Base-by-base conservation (phyloP, 192 early-diverging fungal genomes). In the Helicostylum pulchrum region DNA sequence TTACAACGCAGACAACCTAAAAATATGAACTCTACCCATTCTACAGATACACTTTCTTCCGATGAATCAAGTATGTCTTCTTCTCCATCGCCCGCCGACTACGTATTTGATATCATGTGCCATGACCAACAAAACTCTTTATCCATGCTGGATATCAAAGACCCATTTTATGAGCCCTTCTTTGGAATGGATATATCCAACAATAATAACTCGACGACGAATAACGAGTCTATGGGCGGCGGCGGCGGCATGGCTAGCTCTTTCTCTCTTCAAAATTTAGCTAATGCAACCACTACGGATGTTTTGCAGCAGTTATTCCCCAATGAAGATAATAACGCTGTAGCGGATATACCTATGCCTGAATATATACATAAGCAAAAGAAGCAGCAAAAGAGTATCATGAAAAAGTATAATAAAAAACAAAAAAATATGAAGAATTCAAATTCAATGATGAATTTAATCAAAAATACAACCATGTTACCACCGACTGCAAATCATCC, bases 101-200 rank as follows among this genome's bases (percentile, higher is more conserved):
- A 68, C 26, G 66, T 76, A 8, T 76, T 76, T 68, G 74, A 76
- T 47, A 67, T 76, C 3, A 67, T 72, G 65, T 76, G 68, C 23
- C 48, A 61, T 17, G 74, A 67, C 54, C 53, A 63, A 11, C 46
- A 57, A 10, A 56, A 61, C n/a, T 20, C 64, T 23, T 42, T 64
- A 5, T 61, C 74, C 1, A 55, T 68, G 53, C 56, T 67, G 1
- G 69, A 71, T 53, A 60, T 76, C 5, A 76, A 76, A 52, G 66
- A 67, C 23, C 63, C 66, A 10, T 68, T 73, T 26, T 73, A 64
- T 54, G 71, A 73, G 12, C 26, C 62, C 17, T 36, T 73, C 44
- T 48, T 48, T 48, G 46, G 46, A 5, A 1, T 48, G 2, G 46
- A 48, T 48, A 14, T 48, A 9, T 48, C 46, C 14, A 48, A 48